Base-by-base conservation (phyloP, 2,329 filamentous ascomycete genomes). In the Nectriaceae sp. region DNA sequence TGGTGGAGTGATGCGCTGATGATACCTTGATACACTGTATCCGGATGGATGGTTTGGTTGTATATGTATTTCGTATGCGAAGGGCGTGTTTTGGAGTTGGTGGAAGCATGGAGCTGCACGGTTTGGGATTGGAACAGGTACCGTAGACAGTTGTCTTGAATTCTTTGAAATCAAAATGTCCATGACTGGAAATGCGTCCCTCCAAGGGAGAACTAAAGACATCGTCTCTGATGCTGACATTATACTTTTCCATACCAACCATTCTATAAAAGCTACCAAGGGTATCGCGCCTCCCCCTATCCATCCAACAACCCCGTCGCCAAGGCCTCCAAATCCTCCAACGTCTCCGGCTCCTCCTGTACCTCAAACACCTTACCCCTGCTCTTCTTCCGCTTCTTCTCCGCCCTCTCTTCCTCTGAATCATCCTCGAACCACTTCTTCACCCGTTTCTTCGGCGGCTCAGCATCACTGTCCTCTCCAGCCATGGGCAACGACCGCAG, bases 341-440 rank as follows among this genome's bases (percentile, higher is more conserved):
- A 72, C 36, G 87, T 92, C 70, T 91, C 86, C 11, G 88, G 88
- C 72, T 90, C 85, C 44, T 84, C 79, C 13, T 77, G 77, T 59
- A 82, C 76, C 70, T 82, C 80, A 62, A 86, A 77, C 40, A 84
- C 78, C 70, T 77, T 79, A 65, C 77, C 73, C 62, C 70, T 74
- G 47, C 67, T 66, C 61, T 70, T 72, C 65, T 71, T 75, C 45
- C 53, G 65, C 57, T 70, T 72, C 60, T 68, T 68, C 52, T 65
- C 64, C 42, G 61, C 61, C 42, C 65, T 64, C 41, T 69, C 70
- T 44, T 74, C 71, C 65, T 89, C 89, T 2, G 78, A 80, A 50
- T 85, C 84, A 50, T 85, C 80, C 67, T 90, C 77, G 72, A 90
- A 90, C 87, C 87, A 90, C 70, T 90, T 90, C 82, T 88, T 90